Evolutionary conservation across 2,329 filamentous ascomycete genomes (phyloP).

Genomic region (Trichoderma hamatum): DNA sequence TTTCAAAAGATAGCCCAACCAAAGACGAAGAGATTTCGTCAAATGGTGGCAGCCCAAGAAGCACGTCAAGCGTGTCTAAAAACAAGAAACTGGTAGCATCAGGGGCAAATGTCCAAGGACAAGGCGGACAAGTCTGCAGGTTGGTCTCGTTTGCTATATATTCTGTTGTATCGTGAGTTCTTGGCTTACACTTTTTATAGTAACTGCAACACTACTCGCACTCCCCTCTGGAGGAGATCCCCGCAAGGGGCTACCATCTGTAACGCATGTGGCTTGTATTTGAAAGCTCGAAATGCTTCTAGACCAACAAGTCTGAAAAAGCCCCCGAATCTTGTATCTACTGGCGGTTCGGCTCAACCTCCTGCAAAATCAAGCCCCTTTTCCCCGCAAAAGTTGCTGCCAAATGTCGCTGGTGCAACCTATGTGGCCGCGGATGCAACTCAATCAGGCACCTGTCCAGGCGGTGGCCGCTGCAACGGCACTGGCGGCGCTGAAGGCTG

Average conservation of each 20-base stretch:
- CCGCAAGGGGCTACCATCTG: conserved; percentile 94
- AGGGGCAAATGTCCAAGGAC: conserved; percentile 34
- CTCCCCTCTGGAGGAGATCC: conserved; percentile 91
- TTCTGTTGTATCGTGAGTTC: neutral
- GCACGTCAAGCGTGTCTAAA: conserved; percentile 28
- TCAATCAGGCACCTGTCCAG: conserved; percentile 85
- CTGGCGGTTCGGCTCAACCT: conserved; percentile 48
- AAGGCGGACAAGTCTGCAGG: conserved; percentile 73
- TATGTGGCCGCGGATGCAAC: conserved; percentile 79
- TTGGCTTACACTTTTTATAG: conserved; percentile 50
- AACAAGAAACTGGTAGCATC: conserved; percentile 27
- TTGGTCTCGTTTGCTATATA: conserved; percentile 42
- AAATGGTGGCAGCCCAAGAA: conserved; percentile 38
- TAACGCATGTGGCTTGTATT: conserved; percentile 94
- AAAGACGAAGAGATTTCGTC: conserved; percentile 33
- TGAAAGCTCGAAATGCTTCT: conserved; percentile 89
- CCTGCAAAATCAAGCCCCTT: conserved; percentile 44
- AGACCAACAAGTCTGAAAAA: conserved; percentile 90
- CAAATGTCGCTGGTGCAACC: conserved; percentile 58
- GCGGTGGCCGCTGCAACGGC: conserved; percentile 92
- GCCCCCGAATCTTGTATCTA: conserved; percentile 56
- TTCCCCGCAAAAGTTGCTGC: conserved; percentile 45
- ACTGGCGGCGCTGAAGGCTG: conserved; percentile 95
- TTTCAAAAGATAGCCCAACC: conserved; percentile 34
- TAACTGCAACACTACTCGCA: conserved; percentile 93